Evolutionary conservation across 2,329 filamentous ascomycete genomes (phyloP).

Genomic region (Tolypocladium amazonense): DNA sequence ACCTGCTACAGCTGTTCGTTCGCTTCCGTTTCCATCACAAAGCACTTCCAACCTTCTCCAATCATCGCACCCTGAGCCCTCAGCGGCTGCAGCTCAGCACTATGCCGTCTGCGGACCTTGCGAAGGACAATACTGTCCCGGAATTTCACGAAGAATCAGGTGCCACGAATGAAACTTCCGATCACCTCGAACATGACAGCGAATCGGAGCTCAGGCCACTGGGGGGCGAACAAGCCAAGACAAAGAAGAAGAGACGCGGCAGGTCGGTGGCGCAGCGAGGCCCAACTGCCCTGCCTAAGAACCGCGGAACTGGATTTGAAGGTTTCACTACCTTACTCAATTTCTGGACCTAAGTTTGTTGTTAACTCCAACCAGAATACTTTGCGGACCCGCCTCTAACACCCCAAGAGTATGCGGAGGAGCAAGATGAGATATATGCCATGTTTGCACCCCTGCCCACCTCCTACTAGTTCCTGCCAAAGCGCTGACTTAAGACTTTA

Average conservation of each 20-base stretch:
- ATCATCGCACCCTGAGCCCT: no score
- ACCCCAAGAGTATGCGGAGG: constrained; percentile 53
- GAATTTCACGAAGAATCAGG: background rate
- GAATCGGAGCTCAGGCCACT: background rate
- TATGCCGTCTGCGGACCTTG: background rate
- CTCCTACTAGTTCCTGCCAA: background rate
- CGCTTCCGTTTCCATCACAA: background rate
- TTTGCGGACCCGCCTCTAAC: constrained; percentile 74
- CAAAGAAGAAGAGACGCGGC: constrained; percentile 10
- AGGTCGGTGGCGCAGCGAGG: constrained; percentile 18
- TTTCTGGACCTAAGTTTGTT: background rate
- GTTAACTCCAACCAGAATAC: constrained; percentile 39
- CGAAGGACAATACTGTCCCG: background rate
- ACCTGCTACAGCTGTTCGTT: background rate
- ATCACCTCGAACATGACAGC: background rate
- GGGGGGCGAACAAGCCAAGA: constrained; percentile 2
- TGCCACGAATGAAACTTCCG: background rate
- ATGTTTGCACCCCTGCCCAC: constrained; percentile 30
- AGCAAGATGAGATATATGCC: constrained; percentile 56
- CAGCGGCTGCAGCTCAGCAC: background rate
- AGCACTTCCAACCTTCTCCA: background rate
- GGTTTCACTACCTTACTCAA: constrained; percentile 26
- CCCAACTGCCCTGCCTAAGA: constrained; percentile 29
- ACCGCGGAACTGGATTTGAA: constrained; percentile 58
- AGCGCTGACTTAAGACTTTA: constrained; percentile 17